These are phyloP conservation scores for Lipomyces sp. DNA, from an alignment of 805 yeast genomes.

Conservation along the genomic window DNA sequence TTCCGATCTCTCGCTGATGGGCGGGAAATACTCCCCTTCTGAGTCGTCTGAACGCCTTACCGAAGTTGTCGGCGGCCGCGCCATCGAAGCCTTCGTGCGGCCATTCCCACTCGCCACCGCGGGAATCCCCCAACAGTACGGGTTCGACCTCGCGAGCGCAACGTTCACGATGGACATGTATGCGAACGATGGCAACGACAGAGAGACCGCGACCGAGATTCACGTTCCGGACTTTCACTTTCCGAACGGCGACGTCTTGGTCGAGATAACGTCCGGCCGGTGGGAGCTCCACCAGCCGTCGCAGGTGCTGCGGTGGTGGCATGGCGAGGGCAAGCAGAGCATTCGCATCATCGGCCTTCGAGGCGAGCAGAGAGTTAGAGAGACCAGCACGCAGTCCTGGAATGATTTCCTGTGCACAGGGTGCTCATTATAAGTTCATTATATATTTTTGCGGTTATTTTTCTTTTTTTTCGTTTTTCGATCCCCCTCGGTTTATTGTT, in stretches of 20 bases:
- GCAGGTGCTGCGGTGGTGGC: slow-evolving; percentile 71
- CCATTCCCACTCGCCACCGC: slow-evolving; percentile 67
- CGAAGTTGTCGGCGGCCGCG: slow-evolving; percentile 60
- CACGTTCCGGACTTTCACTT: slow-evolving; percentile 74
- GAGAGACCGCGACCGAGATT: slow-evolving; percentile 51
- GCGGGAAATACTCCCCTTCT: not conserved
- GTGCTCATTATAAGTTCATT: not conserved
- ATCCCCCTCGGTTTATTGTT: no score
- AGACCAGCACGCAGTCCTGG: not conserved
- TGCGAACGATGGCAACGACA: slow-evolving; percentile 18
- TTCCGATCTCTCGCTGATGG: slow-evolving; percentile 11
- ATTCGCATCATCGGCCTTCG: slow-evolving; percentile 30
- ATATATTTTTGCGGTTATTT: not conserved
- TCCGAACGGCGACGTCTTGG: slow-evolving; percentile 47
- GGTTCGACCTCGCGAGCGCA: slow-evolving; percentile 54
- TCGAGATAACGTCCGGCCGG: slow-evolving; percentile 55
- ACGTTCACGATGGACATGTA: slow-evolving; percentile 46
- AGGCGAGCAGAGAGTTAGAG: slow-evolving; percentile 15
- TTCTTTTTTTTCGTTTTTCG: not conserved
- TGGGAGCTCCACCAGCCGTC: slow-evolving; percentile 50
- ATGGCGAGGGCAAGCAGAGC: slow-evolving; percentile 45
- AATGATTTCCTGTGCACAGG: not conserved
- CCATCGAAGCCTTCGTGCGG: slow-evolving; percentile 67
- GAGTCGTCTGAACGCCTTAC: not conserved
- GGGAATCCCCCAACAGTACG: slow-evolving; percentile 56